These are phyloP conservation scores for Citrus trifoliata DNA, from an alignment of 345 rosid genomes.

Conservation along the genomic window DNA sequence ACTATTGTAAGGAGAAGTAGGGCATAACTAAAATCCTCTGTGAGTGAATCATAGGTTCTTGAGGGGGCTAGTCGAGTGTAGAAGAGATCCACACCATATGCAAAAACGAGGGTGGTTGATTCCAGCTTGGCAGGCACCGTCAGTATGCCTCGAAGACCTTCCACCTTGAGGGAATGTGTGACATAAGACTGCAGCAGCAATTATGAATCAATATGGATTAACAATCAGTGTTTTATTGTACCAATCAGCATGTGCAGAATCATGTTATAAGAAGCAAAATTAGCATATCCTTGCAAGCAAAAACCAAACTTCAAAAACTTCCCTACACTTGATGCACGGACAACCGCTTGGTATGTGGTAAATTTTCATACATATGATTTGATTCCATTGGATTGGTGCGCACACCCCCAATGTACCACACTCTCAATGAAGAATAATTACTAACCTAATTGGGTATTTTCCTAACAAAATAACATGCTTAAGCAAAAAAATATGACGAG, in stretches of 20 bases:
- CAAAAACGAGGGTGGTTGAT: slow-evolving; percentile 84
- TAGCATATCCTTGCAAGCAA: background rate
- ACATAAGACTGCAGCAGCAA: slow-evolving; percentile 62
- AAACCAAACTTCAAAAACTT: background rate
- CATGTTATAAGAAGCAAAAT: background rate
- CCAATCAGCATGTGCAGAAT: background rate
- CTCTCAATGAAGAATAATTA: background rate
- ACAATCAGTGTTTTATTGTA: background rate
- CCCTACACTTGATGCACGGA: background rate
- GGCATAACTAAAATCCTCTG: slow-evolving; percentile 93
- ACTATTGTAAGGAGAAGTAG: slow-evolving; percentile 82
- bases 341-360: background rate
- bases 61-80: slow-evolving; percentile 92
- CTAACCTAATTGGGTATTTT: background rate
- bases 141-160: slow-evolving; percentile 76
- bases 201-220: background rate
- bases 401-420: background rate
- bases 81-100: slow-evolving; percentile 91
- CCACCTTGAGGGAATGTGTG: slow-evolving; percentile 80
- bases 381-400: background rate
- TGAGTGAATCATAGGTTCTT: slow-evolving; percentile 92
- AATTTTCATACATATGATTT: background rate
- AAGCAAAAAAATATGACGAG: background rate
- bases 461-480: background rate
- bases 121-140: slow-evolving; percentile 96